Evolutionary conservation across 129 eudicot genomes (phyloP).

Genomic region (carrot (Daucus carota)): DH1_v3.0 NC_030382.2:43140001-43140500

Average conservation of each 20-base stretch:
- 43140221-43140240: background rate
- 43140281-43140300: background rate
- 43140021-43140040: background rate
- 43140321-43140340: background rate
- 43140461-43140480: too few species aligned
- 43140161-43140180: background rate
- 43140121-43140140: background rate
- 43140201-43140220: background rate
- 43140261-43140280: background rate
- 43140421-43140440: too few species aligned
- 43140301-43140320: background rate
- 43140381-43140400: too few species aligned
- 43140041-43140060: background rate
- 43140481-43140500: too few species aligned
- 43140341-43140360: background rate
- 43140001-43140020: background rate
- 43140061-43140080: background rate
- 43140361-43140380: too few species aligned
- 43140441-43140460: too few species aligned
- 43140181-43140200: background rate
- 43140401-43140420: too few species aligned
- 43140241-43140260: background rate
- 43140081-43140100: background rate
- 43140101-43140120: background rate
- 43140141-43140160: background rate